phyloP scores from a whole-genome alignment of 768 basidiomycete species.

The Pisolithus microcarpus region DNA sequence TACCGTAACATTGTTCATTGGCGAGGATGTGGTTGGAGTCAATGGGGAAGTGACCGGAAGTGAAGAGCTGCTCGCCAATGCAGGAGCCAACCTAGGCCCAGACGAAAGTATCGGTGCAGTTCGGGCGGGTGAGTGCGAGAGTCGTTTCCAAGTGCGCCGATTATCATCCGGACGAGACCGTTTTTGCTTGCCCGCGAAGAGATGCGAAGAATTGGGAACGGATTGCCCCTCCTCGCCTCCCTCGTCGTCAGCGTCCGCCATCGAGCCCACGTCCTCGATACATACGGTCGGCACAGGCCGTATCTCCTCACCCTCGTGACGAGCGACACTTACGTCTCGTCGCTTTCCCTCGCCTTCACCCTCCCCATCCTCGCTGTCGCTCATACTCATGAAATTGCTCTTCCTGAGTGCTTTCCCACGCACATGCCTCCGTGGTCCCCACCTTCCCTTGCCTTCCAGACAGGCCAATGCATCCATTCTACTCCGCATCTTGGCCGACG shows the following conservation, averaged over 20 bases:
- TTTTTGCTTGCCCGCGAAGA: slow-evolving; percentile 7
- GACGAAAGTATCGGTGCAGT: not conserved
- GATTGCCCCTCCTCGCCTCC: slow-evolving; percentile 19
- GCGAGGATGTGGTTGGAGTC: slow-evolving; percentile 7
- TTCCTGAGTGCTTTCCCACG: slow-evolving; percentile 17
- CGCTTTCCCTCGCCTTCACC: slow-evolving; percentile 4
- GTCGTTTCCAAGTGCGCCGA: not conserved
- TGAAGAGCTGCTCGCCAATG: too few species aligned
- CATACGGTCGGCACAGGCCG: slow-evolving; percentile 9
- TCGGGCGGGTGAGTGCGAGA: not conserved
- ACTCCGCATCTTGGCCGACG: slow-evolving; percentile 39
- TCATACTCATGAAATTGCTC: slow-evolving; percentile 61
- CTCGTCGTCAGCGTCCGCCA: slow-evolving; percentile 29
- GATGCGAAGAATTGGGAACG: slow-evolving; percentile 6
- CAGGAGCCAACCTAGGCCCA: not conserved
- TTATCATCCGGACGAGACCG: not conserved
- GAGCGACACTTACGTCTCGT: not conserved
- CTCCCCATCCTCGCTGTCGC: slow-evolving; percentile 53
- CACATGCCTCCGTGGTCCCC: slow-evolving; percentile 7
- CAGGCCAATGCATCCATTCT: slow-evolving; percentile 56
- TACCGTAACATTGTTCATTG: not conserved
- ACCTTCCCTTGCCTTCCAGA: slow-evolving; percentile 46
- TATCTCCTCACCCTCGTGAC: not conserved
- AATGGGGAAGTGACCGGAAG: slow-evolving; percentile 2
- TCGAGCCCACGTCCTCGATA: slow-evolving; percentile 16